Conservation (phyloP, 2,329 filamentous ascomycete genomes). For the Pseudodiploospora longispora region DNA sequence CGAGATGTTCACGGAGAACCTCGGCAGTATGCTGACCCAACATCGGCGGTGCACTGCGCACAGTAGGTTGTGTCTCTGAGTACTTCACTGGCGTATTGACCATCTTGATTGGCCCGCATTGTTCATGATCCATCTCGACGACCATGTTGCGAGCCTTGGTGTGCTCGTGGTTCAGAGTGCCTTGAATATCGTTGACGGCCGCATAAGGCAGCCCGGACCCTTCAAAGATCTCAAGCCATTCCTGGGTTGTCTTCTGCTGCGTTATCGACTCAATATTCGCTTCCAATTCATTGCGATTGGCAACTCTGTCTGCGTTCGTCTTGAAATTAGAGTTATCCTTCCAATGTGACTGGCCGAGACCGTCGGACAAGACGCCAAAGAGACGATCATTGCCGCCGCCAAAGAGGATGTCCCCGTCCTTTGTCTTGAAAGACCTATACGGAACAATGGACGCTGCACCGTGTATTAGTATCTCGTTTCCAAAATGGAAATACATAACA, state of each 20-base stretch:
- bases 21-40: slow-evolving; percentile 83
- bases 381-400: slow-evolving; percentile 67
- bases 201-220: slow-evolving; percentile 89
- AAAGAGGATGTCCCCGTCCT: slow-evolving; percentile 61
- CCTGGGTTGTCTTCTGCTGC: slow-evolving; percentile 66
- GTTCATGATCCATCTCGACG: slow-evolving; percentile 71
- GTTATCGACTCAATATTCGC: slow-evolving; percentile 69
- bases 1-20: slow-evolving; percentile 57
- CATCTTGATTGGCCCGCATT: slow-evolving; percentile 78
- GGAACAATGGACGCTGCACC: slow-evolving; percentile 78
- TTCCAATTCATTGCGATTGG: slow-evolving; percentile 71
- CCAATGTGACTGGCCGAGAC: slow-evolving; percentile 51
- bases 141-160: slow-evolving; percentile 84
- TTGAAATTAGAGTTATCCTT: slow-evolving; percentile 50
- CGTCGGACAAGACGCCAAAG: slow-evolving; percentile 56
- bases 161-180: slow-evolving; percentile 76
- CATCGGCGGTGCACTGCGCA: slow-evolving; percentile 72
- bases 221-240: slow-evolving; percentile 83
- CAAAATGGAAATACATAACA: too few species aligned
- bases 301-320: slow-evolving; percentile 55
- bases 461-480: not conserved
- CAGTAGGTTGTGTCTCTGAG: slow-evolving; percentile 68
- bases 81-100: slow-evolving; percentile 95
- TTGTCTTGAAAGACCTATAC: slow-evolving; percentile 75
- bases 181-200: slow-evolving; percentile 87